Base-by-base conservation (phyloP, 345 rosid genomes). In the Eutrema yunnanense region DNA sequence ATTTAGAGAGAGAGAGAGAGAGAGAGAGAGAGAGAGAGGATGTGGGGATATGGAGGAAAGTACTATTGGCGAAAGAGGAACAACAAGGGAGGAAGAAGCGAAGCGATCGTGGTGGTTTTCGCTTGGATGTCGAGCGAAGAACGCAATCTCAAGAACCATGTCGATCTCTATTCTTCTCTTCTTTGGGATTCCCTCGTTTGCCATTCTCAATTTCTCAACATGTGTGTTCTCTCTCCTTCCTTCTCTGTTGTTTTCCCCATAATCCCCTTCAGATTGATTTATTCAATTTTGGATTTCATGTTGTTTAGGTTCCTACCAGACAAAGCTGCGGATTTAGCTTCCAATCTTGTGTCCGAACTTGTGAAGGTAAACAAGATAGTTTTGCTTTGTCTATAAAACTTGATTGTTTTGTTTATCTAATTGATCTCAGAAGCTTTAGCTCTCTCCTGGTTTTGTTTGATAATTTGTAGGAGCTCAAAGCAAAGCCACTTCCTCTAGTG, bases 91-190 rank as follows among this genome's bases (percentile, higher is more conserved):
- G 78, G 78, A 83, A 75, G 76, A 52, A 75, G 77, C 62, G 93
- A 81, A 72, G 92, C 93, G 42, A 77, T 94, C 43, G 86, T 85
- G 41, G 88, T 91, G 77, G 85, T 83, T 16, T 88, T 91, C 71
- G 90, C 95, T 67, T 94, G 97, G 98, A 86, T 88, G 90, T 89
- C 92, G 6, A 89, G 92, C 61, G 85, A 88, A 73, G 93, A 88
- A 76, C 85, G 76, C 59, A 90, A 88, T 73, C 82, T 89, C 69
- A 84, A 83, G 68, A 87, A 63, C 78, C 89, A 84, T 66, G 81
- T 86, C 29, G 69, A 85, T 78, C 91, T 94, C 34, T 91, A 88
- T 60, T 78, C 86, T 29, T 91, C 96, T 44, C 72, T 87, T 73
- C 84, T 82, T 1, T 91, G 92, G 89, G 79, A 81, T 82, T 91